Evolutionary conservation across 164 flowering plant species (phyloP), one percentile per base, ranked within the genome.

Genomic region (Sextonia rubra): DNA sequence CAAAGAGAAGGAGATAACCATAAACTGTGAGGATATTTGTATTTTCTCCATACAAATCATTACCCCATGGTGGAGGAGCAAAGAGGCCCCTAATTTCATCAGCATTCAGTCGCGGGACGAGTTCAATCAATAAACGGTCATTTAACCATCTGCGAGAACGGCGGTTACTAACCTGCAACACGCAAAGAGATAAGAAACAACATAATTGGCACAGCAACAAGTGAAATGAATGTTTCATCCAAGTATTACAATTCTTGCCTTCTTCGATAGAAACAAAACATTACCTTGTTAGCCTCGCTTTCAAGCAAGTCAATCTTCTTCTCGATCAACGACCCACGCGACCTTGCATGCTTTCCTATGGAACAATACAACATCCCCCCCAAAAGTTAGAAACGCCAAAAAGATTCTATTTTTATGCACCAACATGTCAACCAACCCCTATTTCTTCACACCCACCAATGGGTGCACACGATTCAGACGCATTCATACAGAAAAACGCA

Each of bases 31-130:
- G 8, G 24, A 72, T 23, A 68, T 18, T 12, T 24, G 2, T 52
- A 44, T 61, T 61, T 64, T 44, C 60, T 44, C 47, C 32, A 29
- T n/a, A 15, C 24, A 73, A 66, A 60, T 64, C 29, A 71, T 81
- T 88, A 94, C 98, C 99, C 92, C 92, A 92, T 23, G 99, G 99
- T 62, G 99, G 99, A 47, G 99, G 97, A 75, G 99, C 93, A 85
- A 94, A 94, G 74, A 94, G 82, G 75, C 99, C 97, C 73, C 95
- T 88, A 52, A 94, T 91, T 86, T 94, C 99, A 52, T 94, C 91
- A 52, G 80, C 97, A 83, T 88, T 80, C 74, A 94, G 75, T 18
- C 88, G 95, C 56, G 99, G 99, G 74, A 94, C 94, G 77, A 94
- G 99, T 76, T 94, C 99, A 86, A 94, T 86, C 81, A 94, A 78